Conservation (phyloP, 441 rosid species). For the Populus hybrid region DNA sequence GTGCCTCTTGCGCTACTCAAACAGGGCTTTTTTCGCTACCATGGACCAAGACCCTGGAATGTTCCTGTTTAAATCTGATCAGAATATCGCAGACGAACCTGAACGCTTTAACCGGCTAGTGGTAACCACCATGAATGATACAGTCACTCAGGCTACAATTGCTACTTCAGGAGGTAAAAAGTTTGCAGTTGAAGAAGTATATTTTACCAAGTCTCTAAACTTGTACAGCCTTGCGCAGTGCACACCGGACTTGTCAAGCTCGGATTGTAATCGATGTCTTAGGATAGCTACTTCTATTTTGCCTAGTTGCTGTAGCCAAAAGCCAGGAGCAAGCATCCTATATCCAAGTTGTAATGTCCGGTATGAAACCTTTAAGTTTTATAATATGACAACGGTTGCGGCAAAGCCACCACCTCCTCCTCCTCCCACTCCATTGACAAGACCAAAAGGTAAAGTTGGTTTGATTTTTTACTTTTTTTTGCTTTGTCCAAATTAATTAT, state of each 20-base stretch:
- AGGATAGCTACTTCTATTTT: conserved; percentile 3
- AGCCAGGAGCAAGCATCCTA: conserved; percentile 30
- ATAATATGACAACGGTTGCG: not conserved
- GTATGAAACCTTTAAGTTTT: conserved; percentile 36
- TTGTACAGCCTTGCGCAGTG: conserved; percentile 47
- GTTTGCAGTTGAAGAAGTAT: conserved; percentile 13
- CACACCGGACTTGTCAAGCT: conserved; percentile 37
- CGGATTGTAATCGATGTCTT: conserved; percentile 39
- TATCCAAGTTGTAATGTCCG: conserved; percentile 38
- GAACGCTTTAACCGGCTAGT: not conserved
- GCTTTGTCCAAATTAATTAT: too few relatives aligned
- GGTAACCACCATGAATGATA: not conserved
- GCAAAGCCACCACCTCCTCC: not conserved
- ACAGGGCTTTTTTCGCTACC: too few relatives aligned
- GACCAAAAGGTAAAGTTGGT: conserved; percentile 4
- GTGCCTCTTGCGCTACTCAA: conserved; percentile 18
- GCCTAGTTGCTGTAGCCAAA: conserved; percentile 19
- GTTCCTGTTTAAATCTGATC: not conserved
- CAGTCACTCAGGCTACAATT: conserved; percentile 6
- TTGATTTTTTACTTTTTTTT: too few relatives aligned
- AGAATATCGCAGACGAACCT: too few relatives aligned
- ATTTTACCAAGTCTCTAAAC: not conserved
- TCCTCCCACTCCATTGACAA: conserved; percentile 10
- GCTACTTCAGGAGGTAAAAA: not conserved
- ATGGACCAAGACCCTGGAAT: too few relatives aligned